Percentiles rank a stretch among this genome's conserved stretches.
These are phyloP conservation scores for Colletotrichum lentis DNA, from an alignment of 2,329 filamentous ascomycete species.

Conservation along the genomic window DNA sequence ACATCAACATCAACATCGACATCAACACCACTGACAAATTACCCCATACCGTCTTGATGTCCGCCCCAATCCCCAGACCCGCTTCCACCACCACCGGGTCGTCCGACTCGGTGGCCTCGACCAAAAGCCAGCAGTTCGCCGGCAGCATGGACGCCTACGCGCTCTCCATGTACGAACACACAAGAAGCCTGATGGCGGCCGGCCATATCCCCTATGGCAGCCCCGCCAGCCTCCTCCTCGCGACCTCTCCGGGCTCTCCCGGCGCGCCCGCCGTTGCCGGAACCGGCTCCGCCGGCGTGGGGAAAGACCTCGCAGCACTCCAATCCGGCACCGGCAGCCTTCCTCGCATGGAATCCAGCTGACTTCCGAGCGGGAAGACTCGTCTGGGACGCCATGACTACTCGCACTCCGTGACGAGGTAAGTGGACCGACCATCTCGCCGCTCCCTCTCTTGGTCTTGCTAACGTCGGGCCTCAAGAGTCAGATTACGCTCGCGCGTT, in stretches of 20 bases:
- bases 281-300: neutral
- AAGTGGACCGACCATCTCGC: neutral
- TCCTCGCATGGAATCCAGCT: neutral
- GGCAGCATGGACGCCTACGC: slow-evolving; percentile 12
- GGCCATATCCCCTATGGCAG: slow-evolving; percentile 5
- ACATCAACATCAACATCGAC: no score
- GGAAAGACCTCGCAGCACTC: neutral
- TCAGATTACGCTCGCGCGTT: neutral
- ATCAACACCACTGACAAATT: neutral
- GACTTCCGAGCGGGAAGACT: neutral
- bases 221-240: slow-evolving; percentile 2
- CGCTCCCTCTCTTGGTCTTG: no score
- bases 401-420: neutral
- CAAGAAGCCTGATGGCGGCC: slow-evolving; percentile 1
- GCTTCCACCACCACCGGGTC: neutral
- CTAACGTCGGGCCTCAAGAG: neutral
- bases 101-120: neutral
- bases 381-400: no score
- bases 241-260: neutral
- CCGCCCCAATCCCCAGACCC: slow-evolving; percentile 2
- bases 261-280: neutral
- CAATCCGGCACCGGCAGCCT: neutral
- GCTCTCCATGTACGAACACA: slow-evolving; percentile 19
- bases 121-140: neutral
- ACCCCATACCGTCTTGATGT: neutral